Percentiles rank a stretch among this genome's conserved stretches.
Conservation (phyloP, 2,329 filamentous ascomycete species). For the Amylocarpus encephaloides region DNA sequence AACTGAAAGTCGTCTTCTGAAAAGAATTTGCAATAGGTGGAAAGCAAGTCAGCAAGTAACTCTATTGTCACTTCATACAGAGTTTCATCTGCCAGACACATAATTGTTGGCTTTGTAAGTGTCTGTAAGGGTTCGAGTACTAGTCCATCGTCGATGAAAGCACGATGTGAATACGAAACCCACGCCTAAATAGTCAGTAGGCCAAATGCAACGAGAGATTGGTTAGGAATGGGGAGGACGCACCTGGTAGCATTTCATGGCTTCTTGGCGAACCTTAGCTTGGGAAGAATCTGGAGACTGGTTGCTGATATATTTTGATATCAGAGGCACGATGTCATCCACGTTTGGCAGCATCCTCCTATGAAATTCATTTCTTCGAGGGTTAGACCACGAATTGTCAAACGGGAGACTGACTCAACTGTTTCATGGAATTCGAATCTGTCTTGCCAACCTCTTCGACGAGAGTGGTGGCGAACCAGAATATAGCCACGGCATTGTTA, state of each 20-base stretch:
- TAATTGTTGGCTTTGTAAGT: conserved; percentile 53
- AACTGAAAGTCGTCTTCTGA: conserved; percentile 49
- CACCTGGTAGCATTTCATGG: conserved; percentile 57
- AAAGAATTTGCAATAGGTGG: conserved; percentile 59
- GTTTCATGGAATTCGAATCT: conserved; percentile 54
- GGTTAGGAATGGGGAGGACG: conserved; percentile 3
- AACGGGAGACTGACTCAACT: conserved; percentile 35
- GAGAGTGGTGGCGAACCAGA: conserved; percentile 59
- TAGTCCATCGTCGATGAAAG: conserved; percentile 49
- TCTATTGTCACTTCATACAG: conserved; percentile 57
- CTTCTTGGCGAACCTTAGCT: conserved; percentile 44
- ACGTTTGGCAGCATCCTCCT: conserved; percentile 46
- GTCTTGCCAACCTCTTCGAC: conserved; percentile 64
- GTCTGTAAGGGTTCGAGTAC: conserved; percentile 53
- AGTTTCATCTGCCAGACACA: conserved; percentile 52
- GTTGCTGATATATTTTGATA: conserved; percentile 36
- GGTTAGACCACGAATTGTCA: conserved; percentile 7
- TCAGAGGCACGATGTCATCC: conserved; percentile 42
- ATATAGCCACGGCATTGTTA: conserved; percentile 47
- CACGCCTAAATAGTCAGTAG: conserved; percentile 48
- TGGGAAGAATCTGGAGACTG: conserved; percentile 37
- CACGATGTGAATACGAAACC: conserved; percentile 66
- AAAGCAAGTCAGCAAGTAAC: conserved; percentile 57
- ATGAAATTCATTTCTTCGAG: conserved; percentile 39
- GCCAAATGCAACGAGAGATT: background rate